A percentile compares a stretch with the other conserved stretches of the same genome.
Conservation (phyloP, 164 flowering plant species). For the Tinospora cordifolia region DNA sequence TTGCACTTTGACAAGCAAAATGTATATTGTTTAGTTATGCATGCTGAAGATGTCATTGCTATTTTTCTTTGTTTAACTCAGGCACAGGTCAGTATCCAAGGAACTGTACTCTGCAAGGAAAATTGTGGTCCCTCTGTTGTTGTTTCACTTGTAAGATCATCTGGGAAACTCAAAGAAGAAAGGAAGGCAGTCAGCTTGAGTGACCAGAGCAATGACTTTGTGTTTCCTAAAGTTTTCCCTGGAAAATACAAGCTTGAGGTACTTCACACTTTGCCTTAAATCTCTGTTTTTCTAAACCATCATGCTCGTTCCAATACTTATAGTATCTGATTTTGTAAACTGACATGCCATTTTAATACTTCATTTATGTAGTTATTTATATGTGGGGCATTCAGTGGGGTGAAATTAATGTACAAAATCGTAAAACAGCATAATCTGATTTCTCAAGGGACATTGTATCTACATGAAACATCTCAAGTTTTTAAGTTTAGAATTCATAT, state of each 20-base stretch:
- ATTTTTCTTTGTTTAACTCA: slow-evolving; percentile 24
- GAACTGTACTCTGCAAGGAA: slow-evolving; percentile 78
- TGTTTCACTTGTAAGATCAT: slow-evolving; percentile 46
- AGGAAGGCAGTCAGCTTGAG: slow-evolving; percentile 46
- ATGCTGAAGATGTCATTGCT: neutral
- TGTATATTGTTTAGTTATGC: neutral
- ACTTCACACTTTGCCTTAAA: slow-evolving; percentile 6
- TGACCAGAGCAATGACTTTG: slow-evolving; percentile 48
- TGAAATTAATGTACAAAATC: neutral
- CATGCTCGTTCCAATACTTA: neutral
- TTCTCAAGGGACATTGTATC: neutral
- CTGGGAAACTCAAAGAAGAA: slow-evolving; percentile 33
- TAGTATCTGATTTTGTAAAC: neutral
- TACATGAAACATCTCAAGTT: neutral
- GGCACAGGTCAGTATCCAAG: slow-evolving; percentile 77
- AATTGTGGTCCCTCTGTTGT: slow-evolving; percentile 61
- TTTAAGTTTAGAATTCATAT: neutral
- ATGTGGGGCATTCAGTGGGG: neutral
- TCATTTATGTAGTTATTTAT: neutral
- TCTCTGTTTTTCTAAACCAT: neutral
- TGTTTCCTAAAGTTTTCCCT: slow-evolving; percentile 66
- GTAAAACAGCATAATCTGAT: no score
- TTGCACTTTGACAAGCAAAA: neutral
- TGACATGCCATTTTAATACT: neutral
- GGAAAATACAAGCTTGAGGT: slow-evolving; percentile 92